Evolutionary conservation across 2,329 filamentous ascomycete genomes (phyloP), one percentile per base, ranked within the genome.

Genomic region (Neonectria magnoliae): DNA sequence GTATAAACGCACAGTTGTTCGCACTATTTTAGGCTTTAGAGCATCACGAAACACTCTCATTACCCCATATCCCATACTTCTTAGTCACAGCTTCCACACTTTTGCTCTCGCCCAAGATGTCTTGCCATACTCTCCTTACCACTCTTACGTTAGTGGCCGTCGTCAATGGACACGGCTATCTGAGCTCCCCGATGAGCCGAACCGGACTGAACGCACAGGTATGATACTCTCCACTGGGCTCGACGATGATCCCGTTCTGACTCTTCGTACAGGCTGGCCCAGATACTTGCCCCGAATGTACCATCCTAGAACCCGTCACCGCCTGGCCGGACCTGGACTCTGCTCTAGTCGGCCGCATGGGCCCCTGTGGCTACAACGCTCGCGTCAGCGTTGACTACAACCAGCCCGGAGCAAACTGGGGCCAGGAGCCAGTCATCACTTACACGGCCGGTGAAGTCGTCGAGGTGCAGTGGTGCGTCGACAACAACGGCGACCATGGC

Each of bases 401-500:
- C 75, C 76, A 79, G 52, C 84, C 84, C 0, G 71, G 73, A 0
- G 64, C 62, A 3, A 73, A 78, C 70, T 87, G 83, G 84, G 84
- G 84, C 22, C 76, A 72, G 10, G 57, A 75, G 0, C 74, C 79
- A 0, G 81, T 85, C 0, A 79, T 72, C 2, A 83, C 79, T 1
- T 87, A 86, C 73, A 73, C 74, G 0, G 75, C 81, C 0, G 85
- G 84, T 0, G 76, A 86, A 10, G 73, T 79, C 0, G 73, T 86
- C 25, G 81, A 84, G 25, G 84, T 87, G 0, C 76, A 85, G 71
- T 87, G 85, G 85, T 87, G 85, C 57, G 80, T 87, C 18, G 85
- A 87, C 68, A 76, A 85, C 74, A 87, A 87, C 67, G 85, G 85
- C 0, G 84, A 87, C 67, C 85, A 87, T 66, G 84, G 84, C 27